Percentiles rank a stretch among this genome's conserved stretches.
Evolutionary conservation across 2,329 filamentous ascomycete species (phyloP).

Genomic region (Seiridium cupressi): DNA sequence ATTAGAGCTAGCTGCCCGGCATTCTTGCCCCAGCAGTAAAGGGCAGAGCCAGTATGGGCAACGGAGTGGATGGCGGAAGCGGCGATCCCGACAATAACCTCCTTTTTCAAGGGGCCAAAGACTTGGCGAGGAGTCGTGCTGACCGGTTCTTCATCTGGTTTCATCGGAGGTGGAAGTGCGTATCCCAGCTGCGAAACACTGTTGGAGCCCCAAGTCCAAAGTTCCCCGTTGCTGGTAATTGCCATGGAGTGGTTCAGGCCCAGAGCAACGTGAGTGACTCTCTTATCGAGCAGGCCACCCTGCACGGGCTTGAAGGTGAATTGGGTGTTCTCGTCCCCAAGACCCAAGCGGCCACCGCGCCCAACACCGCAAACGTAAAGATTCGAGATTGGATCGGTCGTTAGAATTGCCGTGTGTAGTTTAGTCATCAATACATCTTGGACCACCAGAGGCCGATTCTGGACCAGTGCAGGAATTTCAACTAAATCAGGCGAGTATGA

Average conservation of each 20-base stretch:
- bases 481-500: constrained; percentile 28
- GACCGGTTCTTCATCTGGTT: constrained; percentile 79
- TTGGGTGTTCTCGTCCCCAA: constrained; percentile 84
- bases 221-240: constrained; percentile 79
- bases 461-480: constrained; percentile 71
- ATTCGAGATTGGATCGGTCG: constrained; percentile 83
- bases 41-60: constrained; percentile 73
- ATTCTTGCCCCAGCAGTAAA: constrained; percentile 96
- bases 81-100: constrained; percentile 75
- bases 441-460: constrained; percentile 70
- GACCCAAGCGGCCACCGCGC: constrained; percentile 82
- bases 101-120: constrained; percentile 87
- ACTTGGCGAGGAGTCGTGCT: constrained; percentile 82
- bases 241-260: constrained; percentile 92
- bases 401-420: constrained; percentile 84
- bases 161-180: constrained; percentile 61
- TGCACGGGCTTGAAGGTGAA: constrained; percentile 85
- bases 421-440: constrained; percentile 88
- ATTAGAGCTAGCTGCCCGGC: constrained; percentile 90
- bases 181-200: constrained; percentile 85
- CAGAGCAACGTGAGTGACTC: constrained; percentile 73
- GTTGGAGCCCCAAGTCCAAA: constrained; percentile 95
- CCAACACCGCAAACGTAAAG: constrained; percentile 92
- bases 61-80: constrained; percentile 92
- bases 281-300: constrained; percentile 71